phyloP scores from a whole-genome alignment of 129 eudicot genomes.

The Erigeron canadensis region DNA sequence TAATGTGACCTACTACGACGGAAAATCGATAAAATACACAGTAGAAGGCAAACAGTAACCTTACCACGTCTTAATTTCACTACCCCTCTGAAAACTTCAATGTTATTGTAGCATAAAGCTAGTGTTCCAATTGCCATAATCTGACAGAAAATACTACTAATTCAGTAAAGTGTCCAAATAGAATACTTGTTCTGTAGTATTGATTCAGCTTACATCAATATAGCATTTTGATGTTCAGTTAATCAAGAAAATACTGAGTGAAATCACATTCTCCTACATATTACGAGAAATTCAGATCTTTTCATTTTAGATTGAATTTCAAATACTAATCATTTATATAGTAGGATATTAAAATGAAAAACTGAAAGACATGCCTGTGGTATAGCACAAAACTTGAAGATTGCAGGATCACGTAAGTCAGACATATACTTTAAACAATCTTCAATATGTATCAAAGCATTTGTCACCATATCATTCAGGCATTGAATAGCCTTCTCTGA shows the following conservation, averaged over 20 bases:
- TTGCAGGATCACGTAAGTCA: constrained; percentile 70
- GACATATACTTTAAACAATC: constrained; percentile 77
- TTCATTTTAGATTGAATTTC: no score
- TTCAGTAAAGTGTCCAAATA: neutral
- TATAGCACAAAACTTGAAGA: constrained; percentile 82
- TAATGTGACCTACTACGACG: no score
- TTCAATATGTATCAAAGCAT: constrained; percentile 67
- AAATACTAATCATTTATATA: neutral
- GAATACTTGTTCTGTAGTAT: neutral
- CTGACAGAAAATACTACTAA: neutral
- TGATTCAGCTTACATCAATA: no score
- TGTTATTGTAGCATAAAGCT: constrained; percentile 13
- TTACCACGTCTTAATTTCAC: neutral
- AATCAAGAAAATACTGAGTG: no score
- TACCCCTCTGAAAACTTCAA: neutral
- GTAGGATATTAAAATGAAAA: neutral
- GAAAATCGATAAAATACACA: no score
- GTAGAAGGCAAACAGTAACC: neutral
- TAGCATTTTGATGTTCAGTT: no score
- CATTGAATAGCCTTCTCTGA: constrained; percentile 86
- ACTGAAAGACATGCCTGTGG: constrained; percentile 56
- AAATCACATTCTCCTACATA: no score
- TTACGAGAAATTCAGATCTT: no score
- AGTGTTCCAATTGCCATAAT: neutral
- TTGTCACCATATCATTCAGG: constrained; percentile 90